Base-by-base conservation (phyloP, 257 asterid species). In the Ilex aquifolium region DNA sequence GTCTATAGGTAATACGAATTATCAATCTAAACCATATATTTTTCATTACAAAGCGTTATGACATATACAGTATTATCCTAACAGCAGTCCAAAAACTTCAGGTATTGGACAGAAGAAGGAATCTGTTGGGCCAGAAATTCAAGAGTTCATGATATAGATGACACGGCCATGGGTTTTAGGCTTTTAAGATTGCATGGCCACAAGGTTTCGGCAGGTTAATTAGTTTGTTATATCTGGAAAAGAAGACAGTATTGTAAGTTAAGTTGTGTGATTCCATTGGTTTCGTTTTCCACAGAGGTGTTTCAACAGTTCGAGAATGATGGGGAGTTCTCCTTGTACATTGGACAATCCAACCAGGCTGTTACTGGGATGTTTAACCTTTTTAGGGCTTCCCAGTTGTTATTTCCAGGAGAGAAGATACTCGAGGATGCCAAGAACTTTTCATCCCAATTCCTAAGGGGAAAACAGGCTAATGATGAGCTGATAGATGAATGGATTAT, bases 81-180 rank as follows among this genome's bases (percentile, higher is more conserved):
- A 36, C 42, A 36, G 8, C 0, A 4, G 10, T 46, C 10, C 10
- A 12, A 46, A 53, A 39, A 27, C 32, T 44, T 39, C 74, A 91
- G 98, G 56, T 62, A 83, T 60, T 93, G 97, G 97, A 87, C 91
- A 2, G 69, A 78, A 4, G 65, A 79, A 70, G 99, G 99, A 10
- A 85, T 93, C 6, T 83, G 97, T 49, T 89, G 99, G 95, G 97
- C 97, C 4, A 82, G 96, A 73, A 81, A 87, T 59, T 77, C 95
- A 9, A 66, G 59, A 5, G 87, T 93, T 59, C 74, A 79, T 31
- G 99, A 93, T 64, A 80, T 93, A 13, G 99, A 93, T 56, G 99
- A 93, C 80, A 93, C 99, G 0, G 86, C 99, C 2, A 87, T 93
- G 97, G 99, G 80, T n/a, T 93, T 93, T 60, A 79, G 99, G 62